These are phyloP conservation scores for Aspergillus arachidicola DNA, from an alignment of 2,329 filamentous ascomycete species.

Conservation along the genomic window DNA sequence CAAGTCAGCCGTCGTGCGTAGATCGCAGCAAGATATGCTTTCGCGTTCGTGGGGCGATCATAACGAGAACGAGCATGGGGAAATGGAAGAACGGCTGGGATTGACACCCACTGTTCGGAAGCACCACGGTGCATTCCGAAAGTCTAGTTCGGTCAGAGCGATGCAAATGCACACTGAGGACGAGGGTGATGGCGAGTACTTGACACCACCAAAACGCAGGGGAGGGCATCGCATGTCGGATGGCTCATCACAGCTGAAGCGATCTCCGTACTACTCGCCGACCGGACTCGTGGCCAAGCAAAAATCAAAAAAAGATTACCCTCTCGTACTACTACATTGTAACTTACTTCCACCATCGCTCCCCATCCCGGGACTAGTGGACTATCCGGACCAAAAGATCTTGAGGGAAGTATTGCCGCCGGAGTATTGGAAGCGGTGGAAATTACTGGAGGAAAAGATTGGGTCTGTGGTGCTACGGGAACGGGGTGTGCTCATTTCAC, in stretches of 20 bases:
- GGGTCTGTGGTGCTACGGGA: conserved; percentile 57
- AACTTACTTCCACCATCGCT: conserved; percentile 59
- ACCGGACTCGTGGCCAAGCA: conserved; percentile 30
- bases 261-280: conserved; percentile 40
- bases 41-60: conserved; percentile 22
- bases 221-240: conserved; percentile 31
- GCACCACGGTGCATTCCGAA: conserved; percentile 43
- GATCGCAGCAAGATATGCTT: conserved; percentile 22
- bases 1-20: conserved; percentile 23
- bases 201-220: conserved; percentile 38
- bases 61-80: conserved; percentile 15
- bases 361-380: conserved; percentile 45
- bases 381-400: conserved; percentile 40
- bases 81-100: conserved; percentile 22
- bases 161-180: conserved; percentile 49
- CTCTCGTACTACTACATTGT: conserved; percentile 63
- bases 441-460: conserved; percentile 57
- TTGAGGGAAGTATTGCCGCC: conserved; percentile 55
- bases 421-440: conserved; percentile 49
- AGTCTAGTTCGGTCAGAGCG: conserved; percentile 48
- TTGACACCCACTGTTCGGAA: conserved; percentile 33
- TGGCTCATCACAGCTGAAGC: conserved; percentile 34
- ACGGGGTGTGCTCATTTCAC: conserved; percentile 63
- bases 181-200: conserved; percentile 44
- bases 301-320: conserved; percentile 51